A percentile compares a stretch with the other conserved stretches of the same genome.
phyloP scores from a whole-genome alignment of 768 basidiomycete species.

The Kwoniella heveanensis region DNA sequence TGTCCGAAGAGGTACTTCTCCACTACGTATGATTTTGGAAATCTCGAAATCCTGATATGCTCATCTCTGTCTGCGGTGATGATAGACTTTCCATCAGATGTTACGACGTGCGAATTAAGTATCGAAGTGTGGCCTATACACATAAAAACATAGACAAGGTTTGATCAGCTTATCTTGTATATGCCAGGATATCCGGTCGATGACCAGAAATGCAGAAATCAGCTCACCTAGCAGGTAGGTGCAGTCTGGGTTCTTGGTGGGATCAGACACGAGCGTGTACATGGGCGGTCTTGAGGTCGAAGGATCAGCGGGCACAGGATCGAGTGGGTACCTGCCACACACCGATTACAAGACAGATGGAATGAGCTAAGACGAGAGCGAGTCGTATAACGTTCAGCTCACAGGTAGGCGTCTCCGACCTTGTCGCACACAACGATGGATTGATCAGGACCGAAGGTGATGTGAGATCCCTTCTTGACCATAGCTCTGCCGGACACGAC shows the following conservation, averaged over 20 bases:
- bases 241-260: slow-evolving; percentile 55
- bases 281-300: slow-evolving; percentile 59
- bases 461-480: slow-evolving; percentile 75
- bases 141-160: slow-evolving; percentile 18
- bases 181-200: neutral
- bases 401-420: slow-evolving; percentile 92
- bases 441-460: slow-evolving; percentile 67
- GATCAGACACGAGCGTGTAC: slow-evolving; percentile 43
- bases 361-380: too few species aligned
- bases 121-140: slow-evolving; percentile 78
- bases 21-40: slow-evolving; percentile 79
- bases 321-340: slow-evolving; percentile 14
- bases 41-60: slow-evolving; percentile 89
- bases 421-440: slow-evolving; percentile 86
- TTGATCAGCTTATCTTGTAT: neutral
- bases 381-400: too few species aligned
- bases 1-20: slow-evolving; percentile 81
- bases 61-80: slow-evolving; percentile 93
- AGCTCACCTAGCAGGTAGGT: slow-evolving; percentile 39
- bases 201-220: too few species aligned
- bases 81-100: slow-evolving; percentile 68
- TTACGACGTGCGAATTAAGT: slow-evolving; percentile 72
- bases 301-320: slow-evolving; percentile 18
- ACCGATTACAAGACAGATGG: neutral
- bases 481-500: slow-evolving; percentile 63